Percentiles rank a stretch among this genome's conserved stretches.
These are phyloP conservation scores for Candida broadrunensis DNA, from an alignment of 805 yeast species.

Conservation along the genomic window DNA sequence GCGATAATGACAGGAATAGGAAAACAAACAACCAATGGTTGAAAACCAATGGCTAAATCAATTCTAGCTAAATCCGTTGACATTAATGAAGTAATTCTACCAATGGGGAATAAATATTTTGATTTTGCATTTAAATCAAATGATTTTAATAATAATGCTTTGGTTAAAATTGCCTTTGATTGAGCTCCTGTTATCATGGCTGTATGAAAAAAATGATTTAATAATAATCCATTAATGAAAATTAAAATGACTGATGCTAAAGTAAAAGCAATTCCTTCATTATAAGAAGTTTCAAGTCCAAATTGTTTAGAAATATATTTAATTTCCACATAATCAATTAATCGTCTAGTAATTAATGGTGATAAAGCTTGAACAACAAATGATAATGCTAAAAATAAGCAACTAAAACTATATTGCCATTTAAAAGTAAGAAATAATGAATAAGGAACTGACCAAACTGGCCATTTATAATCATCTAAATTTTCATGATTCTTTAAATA, in stretches of 20 bases:
- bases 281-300: slow-evolving; percentile 40
- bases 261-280: slow-evolving; percentile 73
- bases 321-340: slow-evolving; percentile 62
- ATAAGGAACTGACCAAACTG: slow-evolving; percentile 31
- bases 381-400: slow-evolving; percentile 41
- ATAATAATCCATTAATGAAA: slow-evolving; percentile 35
- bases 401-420: slow-evolving; percentile 38
- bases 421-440: slow-evolving; percentile 51
- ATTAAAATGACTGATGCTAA: slow-evolving; percentile 64
- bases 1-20: slow-evolving; percentile 42
- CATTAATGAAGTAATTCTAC: slow-evolving; percentile 40
- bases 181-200: slow-evolving; percentile 44
- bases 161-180: slow-evolving; percentile 37
- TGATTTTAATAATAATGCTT: slow-evolving; percentile 35
- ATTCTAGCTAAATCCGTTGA: slow-evolving; percentile 42
- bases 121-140: slow-evolving; percentile 34
- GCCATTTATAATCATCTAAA: slow-evolving; percentile 37
- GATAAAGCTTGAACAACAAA: slow-evolving; percentile 54
- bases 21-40: slow-evolving; percentile 39
- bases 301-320: slow-evolving; percentile 25
- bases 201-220: slow-evolving; percentile 42
- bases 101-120: slow-evolving; percentile 32
- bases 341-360: slow-evolving; percentile 63
- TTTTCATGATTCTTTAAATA: slow-evolving; percentile 15
- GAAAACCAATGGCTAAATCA: slow-evolving; percentile 43